Evolutionary conservation across 495 filamentous ascomycete genomes (phyloP).

Genomic region (Umbilicaria muhlenbergii): DNA sequence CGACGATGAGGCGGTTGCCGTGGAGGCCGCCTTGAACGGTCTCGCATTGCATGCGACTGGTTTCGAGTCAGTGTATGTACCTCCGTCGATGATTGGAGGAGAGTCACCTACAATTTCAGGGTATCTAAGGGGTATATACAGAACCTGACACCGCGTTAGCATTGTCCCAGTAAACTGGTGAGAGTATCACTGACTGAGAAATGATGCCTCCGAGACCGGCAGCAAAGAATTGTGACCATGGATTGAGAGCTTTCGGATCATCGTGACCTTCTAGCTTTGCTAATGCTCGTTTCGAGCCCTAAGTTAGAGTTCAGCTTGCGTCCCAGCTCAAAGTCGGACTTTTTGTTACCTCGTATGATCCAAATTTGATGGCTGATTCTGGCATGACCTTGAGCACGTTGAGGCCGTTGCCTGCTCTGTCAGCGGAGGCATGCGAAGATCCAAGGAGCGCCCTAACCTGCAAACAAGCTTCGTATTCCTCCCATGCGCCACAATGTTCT

Average conservation of each 20-base stretch:
- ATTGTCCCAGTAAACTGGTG: neutral
- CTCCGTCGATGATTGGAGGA: neutral
- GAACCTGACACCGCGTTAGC: constrained; percentile 37
- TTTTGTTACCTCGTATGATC: constrained; percentile 61
- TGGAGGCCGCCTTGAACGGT: constrained; percentile 69
- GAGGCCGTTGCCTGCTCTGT: constrained; percentile 72
- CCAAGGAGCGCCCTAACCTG: constrained; percentile 44
- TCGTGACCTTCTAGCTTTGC: constrained; percentile 78
- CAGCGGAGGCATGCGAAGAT: constrained; percentile 11
- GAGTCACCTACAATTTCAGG: constrained; percentile 64
- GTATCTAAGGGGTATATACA: constrained; percentile 95
- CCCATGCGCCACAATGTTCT: constrained; percentile 69
- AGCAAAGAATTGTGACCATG: constrained; percentile 76
- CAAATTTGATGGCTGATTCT: constrained; percentile 93
- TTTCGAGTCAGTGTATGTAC: neutral
- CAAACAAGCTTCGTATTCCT: constrained; percentile 86
- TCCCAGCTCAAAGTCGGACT: constrained; percentile 4
- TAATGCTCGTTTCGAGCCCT: constrained; percentile 79
- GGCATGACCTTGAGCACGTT: constrained; percentile 98
- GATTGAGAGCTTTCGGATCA: constrained; percentile 61
- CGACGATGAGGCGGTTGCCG: constrained; percentile 71
- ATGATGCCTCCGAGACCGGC: constrained; percentile 84
- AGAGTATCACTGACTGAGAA: constrained; percentile 50
- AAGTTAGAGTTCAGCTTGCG: constrained; percentile 4
- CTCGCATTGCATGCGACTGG: constrained; percentile 83